These are phyloP conservation scores for Eudorina sp. DNA, from an alignment of 139 green algal species.

Conservation along the genomic window DNA sequence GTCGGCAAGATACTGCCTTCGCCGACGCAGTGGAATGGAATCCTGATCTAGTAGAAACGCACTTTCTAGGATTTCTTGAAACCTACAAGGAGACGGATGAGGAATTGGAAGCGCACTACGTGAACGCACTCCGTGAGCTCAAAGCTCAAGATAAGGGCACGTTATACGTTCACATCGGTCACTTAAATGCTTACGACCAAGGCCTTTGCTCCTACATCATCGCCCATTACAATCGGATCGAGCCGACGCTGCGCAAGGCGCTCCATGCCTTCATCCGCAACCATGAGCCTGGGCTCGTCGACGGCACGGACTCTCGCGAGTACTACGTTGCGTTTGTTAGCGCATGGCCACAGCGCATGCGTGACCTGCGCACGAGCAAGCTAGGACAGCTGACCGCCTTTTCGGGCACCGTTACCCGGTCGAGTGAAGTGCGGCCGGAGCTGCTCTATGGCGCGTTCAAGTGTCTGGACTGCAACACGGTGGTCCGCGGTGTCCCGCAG, in stretches of 20 bases:
- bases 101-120: not conserved
- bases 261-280: constrained; percentile 83
- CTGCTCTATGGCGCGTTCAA: constrained; percentile 93
- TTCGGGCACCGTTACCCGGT: constrained; percentile 94
- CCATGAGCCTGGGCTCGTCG: constrained; percentile 73
- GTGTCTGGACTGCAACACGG: constrained; percentile 87
- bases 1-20: not conserved
- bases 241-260: constrained; percentile 82
- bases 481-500: constrained; percentile 90
- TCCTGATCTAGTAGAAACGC: not conserved
- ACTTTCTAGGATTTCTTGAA: constrained; percentile 25
- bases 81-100: not conserved
- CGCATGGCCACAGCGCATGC: constrained; percentile 31
- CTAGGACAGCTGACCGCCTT: constrained; percentile 77
- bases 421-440: constrained; percentile 95
- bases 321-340: constrained; percentile 50
- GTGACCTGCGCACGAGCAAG: constrained; percentile 64
- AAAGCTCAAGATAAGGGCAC: constrained; percentile 65
- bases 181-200: constrained; percentile 80
- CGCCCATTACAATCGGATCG: constrained; percentile 73
- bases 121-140: not conserved
- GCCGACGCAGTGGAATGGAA: constrained; percentile 12
- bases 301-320: constrained; percentile 60
- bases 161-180: constrained; percentile 85
- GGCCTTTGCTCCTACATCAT: constrained; percentile 71